Evolutionary conservation across 352 stramenopile species (phyloP).

Genomic region (Globisporangium alternatum): DNA sequence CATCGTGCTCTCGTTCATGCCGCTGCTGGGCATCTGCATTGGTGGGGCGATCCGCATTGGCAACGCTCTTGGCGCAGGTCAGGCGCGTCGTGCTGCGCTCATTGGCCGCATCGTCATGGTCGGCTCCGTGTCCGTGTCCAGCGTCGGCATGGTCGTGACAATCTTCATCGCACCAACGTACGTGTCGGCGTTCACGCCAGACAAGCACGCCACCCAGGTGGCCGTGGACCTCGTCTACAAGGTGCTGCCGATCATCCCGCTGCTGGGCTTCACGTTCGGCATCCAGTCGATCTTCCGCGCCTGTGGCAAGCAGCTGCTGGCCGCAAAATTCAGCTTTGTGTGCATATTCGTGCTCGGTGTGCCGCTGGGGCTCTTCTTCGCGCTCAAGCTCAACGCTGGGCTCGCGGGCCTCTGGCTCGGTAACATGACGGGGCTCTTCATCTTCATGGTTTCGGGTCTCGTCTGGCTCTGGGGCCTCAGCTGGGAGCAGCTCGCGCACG

Average conservation of each 20-base stretch:
- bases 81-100: slow-evolving; percentile 15
- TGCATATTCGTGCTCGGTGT: slow-evolving; percentile 19
- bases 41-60: slow-evolving; percentile 24
- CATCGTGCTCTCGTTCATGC: slow-evolving; percentile 21
- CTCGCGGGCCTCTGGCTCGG: slow-evolving; percentile 24
- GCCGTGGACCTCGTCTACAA: slow-evolving; percentile 7
- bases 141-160: not conserved
- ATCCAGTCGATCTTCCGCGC: slow-evolving; percentile 17
- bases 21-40: slow-evolving; percentile 19
- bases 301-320: slow-evolving; percentile 15
- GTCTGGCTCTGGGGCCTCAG: slow-evolving; percentile 17
- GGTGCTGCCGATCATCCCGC: slow-evolving; percentile 7
- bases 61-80: slow-evolving; percentile 22
- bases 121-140: slow-evolving; percentile 9
- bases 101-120: slow-evolving; percentile 15
- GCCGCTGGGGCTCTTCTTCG: slow-evolving; percentile 19
- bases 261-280: slow-evolving; percentile 12
- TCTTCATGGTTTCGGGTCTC: slow-evolving; percentile 19
- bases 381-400: slow-evolving; percentile 12
- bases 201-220: slow-evolving; percentile 5
- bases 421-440: slow-evolving; percentile 19
- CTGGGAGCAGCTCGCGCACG: slow-evolving; percentile 8
- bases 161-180: slow-evolving; percentile 3
- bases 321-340: slow-evolving; percentile 17
- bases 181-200: slow-evolving; percentile 17